phyloP scores from a whole-genome alignment of 805 yeast genomes.

The Myxozyma sirexii region DNA sequence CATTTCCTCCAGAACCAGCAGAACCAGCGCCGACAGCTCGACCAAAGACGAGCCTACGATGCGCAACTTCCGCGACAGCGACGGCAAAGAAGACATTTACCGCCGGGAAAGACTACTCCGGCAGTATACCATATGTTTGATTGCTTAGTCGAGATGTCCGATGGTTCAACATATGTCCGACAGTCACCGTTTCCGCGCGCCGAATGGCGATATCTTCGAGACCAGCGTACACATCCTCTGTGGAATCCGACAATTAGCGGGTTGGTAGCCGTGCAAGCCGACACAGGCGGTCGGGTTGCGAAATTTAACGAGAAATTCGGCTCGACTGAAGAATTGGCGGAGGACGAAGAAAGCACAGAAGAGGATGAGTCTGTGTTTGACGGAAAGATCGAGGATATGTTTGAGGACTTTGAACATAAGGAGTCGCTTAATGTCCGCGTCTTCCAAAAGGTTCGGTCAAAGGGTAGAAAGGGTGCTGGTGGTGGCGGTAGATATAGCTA shows the following conservation, averaged over 20 bases:
- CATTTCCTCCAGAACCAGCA: background rate
- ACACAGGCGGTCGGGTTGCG: slow-evolving; percentile 28
- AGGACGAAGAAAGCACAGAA: background rate
- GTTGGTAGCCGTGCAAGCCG: slow-evolving; percentile 23
- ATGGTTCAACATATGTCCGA: slow-evolving; percentile 86
- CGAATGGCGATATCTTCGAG: slow-evolving; percentile 82
- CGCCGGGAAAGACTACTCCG: slow-evolving; percentile 83
- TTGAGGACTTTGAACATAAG: slow-evolving; percentile 22
- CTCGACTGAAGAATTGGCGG: background rate
- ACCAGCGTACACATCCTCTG: slow-evolving; percentile 80
- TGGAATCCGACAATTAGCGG: slow-evolving; percentile 73
- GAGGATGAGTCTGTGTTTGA: slow-evolving; percentile 12
- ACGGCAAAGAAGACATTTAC: slow-evolving; percentile 39
- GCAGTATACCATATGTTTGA: slow-evolving; percentile 91
- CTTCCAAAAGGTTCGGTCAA: background rate
- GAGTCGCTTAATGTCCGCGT: slow-evolving; percentile 21
- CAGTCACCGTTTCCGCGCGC: slow-evolving; percentile 85
- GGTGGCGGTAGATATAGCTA: background rate
- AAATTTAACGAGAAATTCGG: slow-evolving; percentile 24
- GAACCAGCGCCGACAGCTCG: background rate
- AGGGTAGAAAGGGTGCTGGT: slow-evolving; percentile 2
- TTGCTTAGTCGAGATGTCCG: slow-evolving; percentile 84
- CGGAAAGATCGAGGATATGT: slow-evolving; percentile 19
- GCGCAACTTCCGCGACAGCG: slow-evolving; percentile 27
- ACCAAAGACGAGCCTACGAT: slow-evolving; percentile 6